Evolutionary conservation across 768 basidiomycete genomes (phyloP).

Genomic region (Termitomyces sp.): DNA sequence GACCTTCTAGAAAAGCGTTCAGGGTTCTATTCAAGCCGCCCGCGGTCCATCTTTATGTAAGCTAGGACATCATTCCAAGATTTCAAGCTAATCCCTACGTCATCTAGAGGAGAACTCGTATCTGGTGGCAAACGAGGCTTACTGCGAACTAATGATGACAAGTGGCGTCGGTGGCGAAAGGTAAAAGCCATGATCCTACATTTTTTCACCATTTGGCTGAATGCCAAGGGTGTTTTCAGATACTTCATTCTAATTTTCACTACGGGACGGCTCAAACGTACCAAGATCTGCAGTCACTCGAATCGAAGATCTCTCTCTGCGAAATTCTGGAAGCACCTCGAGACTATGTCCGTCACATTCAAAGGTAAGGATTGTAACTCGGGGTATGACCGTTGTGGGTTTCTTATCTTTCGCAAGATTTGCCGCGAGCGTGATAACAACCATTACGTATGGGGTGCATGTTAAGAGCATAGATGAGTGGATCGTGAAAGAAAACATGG

Average conservation of each 20-base stretch:
- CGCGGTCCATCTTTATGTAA: slow-evolving; percentile 42
- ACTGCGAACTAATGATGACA: slow-evolving; percentile 39
- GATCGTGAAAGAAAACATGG: slow-evolving; percentile 44
- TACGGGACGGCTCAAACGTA: slow-evolving; percentile 38
- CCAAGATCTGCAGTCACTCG: slow-evolving; percentile 42
- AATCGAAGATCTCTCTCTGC: slow-evolving; percentile 40
- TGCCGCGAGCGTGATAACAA: slow-evolving; percentile 41
- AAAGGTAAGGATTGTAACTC: slow-evolving; percentile 23
- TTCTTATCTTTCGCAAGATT: slow-evolving; percentile 24
- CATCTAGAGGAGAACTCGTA: slow-evolving; percentile 38
- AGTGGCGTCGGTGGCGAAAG: slow-evolving; percentile 46
- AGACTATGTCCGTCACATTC: slow-evolving; percentile 36
- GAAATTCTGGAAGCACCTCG: slow-evolving; percentile 37
- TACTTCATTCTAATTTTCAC: slow-evolving; percentile 43
- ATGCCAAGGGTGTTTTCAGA: slow-evolving; percentile 18
- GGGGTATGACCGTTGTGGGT: neutral
- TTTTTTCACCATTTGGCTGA: neutral
- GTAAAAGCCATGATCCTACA: slow-evolving; percentile 16
- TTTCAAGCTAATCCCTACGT: neutral
- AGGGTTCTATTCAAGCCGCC: slow-evolving; percentile 43
- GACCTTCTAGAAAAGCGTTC: slow-evolving; percentile 46
- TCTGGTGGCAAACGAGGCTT: slow-evolving; percentile 43
- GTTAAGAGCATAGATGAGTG: slow-evolving; percentile 43
- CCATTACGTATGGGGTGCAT: slow-evolving; percentile 40
- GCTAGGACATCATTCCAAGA: neutral